A percentile compares a stretch with the other conserved stretches of the same genome.
Conservation (phyloP, 768 basidiomycete species). For the Mycena latifolia region DNA sequence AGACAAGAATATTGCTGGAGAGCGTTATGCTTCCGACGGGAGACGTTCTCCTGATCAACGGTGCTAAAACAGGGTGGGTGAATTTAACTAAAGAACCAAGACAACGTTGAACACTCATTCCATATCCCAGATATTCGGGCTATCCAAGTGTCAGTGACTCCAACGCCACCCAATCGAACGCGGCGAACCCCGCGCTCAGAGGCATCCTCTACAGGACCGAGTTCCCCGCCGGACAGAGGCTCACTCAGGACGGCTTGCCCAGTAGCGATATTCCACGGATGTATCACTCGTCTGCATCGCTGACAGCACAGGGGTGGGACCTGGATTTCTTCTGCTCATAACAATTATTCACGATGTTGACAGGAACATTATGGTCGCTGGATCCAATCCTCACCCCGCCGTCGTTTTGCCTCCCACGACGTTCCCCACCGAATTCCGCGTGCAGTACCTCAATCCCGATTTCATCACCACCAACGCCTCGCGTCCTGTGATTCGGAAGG, state of each 20-base stretch:
- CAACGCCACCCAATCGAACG: slow-evolving; percentile 38
- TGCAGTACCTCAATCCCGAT: slow-evolving; percentile 49
- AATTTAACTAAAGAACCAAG: not conserved
- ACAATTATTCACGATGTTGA: slow-evolving; percentile 28
- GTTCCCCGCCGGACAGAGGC: slow-evolving; percentile 61
- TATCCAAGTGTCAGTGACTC: slow-evolving; percentile 58
- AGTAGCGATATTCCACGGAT: slow-evolving; percentile 62
- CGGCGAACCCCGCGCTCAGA: slow-evolving; percentile 27
- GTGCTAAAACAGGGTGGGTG: slow-evolving; percentile 43
- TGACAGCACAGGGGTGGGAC: slow-evolving; percentile 58
- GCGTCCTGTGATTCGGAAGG: slow-evolving; percentile 38
- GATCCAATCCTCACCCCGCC: slow-evolving; percentile 67
- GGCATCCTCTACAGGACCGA: slow-evolving; percentile 52
- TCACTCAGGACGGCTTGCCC: slow-evolving; percentile 59
- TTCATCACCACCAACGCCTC: slow-evolving; percentile 42
- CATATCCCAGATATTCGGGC: slow-evolving; percentile 62
- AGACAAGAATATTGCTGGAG: slow-evolving; percentile 68
- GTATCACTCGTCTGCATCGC: slow-evolving; percentile 70
- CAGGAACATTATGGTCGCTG: slow-evolving; percentile 64
- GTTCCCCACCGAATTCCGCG: slow-evolving; percentile 42
- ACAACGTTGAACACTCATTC: slow-evolving; percentile 47
- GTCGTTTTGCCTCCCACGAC: slow-evolving; percentile 44
- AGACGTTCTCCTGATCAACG: slow-evolving; percentile 65
- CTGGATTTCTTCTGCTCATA: not conserved
- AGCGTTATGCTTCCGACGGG: slow-evolving; percentile 71